phyloP scores from a whole-genome alignment of 306 rosid species.

The Macrotyloma uniflorum region DNA sequence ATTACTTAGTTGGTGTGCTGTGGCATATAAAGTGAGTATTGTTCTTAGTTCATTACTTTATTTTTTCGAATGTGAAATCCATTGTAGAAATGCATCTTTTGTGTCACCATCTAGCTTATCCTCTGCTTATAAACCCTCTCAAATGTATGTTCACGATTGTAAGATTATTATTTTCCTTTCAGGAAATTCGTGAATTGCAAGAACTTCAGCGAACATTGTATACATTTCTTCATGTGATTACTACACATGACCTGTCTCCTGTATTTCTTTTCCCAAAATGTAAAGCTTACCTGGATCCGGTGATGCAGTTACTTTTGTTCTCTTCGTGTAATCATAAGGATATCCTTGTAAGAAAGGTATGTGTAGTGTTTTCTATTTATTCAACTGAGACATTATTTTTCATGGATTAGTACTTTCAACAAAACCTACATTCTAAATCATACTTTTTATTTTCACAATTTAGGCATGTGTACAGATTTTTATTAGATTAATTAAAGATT shows the following conservation, averaged over 20 bases:
- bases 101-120: neutral
- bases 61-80: constrained; percentile 29
- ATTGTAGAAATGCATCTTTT: constrained; percentile 3
- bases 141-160: constrained; percentile 1
- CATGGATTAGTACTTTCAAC: constrained; percentile 16
- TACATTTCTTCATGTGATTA: constrained; percentile 91
- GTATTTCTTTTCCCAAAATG: constrained; percentile 87
- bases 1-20: constrained; percentile 11
- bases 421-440: constrained; percentile 15
- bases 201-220: constrained; percentile 86
- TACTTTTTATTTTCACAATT: constrained; percentile 36
- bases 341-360: constrained; percentile 87
- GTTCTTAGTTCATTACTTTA: constrained; percentile 14
- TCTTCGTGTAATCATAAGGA: constrained; percentile 91
- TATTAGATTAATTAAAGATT: constrained; percentile 81
- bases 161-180: constrained; percentile 16
- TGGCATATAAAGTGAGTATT: neutral
- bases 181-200: constrained; percentile 97
- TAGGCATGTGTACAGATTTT: constrained; percentile 96
- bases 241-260: constrained; percentile 77
- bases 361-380: constrained; percentile 32
- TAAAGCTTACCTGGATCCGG: constrained; percentile 66
- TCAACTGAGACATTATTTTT: constrained; percentile 22
- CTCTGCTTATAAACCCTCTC: constrained; percentile 12
- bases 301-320: constrained; percentile 84